Percentiles rank a stretch among this genome's conserved stretches.
phyloP scores from a whole-genome alignment of 768 basidiomycete species.

The Russula abietina region DNA sequence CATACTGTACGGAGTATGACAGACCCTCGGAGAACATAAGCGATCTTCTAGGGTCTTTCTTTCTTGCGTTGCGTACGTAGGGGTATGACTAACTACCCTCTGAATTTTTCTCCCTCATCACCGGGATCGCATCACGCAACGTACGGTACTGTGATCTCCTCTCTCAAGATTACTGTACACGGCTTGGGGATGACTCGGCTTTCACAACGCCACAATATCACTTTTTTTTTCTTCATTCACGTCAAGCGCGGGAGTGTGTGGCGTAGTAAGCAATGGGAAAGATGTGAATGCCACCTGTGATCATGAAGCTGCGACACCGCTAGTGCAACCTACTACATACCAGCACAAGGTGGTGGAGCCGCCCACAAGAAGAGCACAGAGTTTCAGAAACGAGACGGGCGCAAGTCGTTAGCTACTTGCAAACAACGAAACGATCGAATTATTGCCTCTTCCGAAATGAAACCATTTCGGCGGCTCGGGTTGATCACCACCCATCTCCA shows the following conservation, averaged over 20 bases:
- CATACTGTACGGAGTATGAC: background rate
- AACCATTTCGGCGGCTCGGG: background rate
- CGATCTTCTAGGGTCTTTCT: background rate
- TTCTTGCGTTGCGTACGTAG: background rate
- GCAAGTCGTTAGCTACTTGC: background rate
- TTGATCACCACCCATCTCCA: slow-evolving; percentile 3
- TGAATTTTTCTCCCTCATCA: background rate
- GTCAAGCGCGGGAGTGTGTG: background rate
- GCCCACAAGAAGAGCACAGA: background rate
- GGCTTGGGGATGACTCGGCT: background rate
- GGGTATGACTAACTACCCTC: background rate
- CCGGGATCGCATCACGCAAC: background rate
- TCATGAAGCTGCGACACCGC: background rate
- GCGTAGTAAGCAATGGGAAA: background rate
- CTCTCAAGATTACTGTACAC: background rate
- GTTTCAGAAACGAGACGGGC: background rate
- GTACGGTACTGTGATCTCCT: no score
- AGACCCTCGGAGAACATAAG: background rate
- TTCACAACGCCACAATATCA: background rate
- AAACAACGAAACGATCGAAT: background rate
- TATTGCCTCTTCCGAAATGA: slow-evolving; percentile 4
- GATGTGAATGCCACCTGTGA: background rate
- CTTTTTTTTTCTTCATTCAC: background rate
- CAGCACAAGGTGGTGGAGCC: background rate
- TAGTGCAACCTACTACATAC: background rate